These are phyloP conservation scores for Tylopilus sp. DNA, from an alignment of 1,284 basidiomycete genomes.

Conservation along the genomic window DNA sequence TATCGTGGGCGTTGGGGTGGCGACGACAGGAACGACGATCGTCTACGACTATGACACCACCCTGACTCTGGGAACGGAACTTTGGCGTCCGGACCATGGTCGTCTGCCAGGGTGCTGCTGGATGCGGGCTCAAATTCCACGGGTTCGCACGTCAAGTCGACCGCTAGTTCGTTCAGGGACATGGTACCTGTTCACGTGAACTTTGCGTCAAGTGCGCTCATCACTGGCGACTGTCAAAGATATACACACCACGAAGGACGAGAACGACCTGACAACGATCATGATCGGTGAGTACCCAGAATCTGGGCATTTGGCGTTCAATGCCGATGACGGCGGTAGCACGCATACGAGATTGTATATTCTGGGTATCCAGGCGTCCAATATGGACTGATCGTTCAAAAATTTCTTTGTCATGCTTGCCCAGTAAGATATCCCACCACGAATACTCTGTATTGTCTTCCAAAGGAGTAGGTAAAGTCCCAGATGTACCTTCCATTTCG, in stretches of 20 bases:
- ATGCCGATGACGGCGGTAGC: conserved; percentile 59
- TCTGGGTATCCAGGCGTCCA: conserved; percentile 26
- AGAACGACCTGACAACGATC: conserved; percentile 68
- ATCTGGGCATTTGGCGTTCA: conserved; percentile 72
- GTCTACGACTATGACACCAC: conserved; percentile 22
- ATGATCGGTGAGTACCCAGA: conserved; percentile 80
- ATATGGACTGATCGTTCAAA: conserved; percentile 58
- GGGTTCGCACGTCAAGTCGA: conserved; percentile 75
- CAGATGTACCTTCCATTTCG: conserved; percentile 52
- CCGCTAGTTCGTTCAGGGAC: conserved; percentile 81
- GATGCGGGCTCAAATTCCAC: conserved; percentile 60
- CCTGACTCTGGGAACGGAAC: conserved; percentile 33
- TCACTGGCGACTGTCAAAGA: background rate
- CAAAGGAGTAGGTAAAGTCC: conserved; percentile 19
- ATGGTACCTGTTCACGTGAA: conserved; percentile 57
- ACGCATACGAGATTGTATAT: conserved; percentile 41
- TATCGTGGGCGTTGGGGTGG: conserved; percentile 37
- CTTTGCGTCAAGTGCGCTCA: conserved; percentile 7
- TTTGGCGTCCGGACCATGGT: conserved; percentile 21
- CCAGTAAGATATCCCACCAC: conserved; percentile 78
- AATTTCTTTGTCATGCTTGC: conserved; percentile 76
- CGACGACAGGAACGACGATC: conserved; percentile 25
- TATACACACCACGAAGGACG: conserved; percentile 57
- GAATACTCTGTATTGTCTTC: conserved; percentile 47
- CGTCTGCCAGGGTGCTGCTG: conserved; percentile 34